Percentiles rank a stretch among this genome's conserved stretches.
Conservation (phyloP, 169 alveolate species). For the Plasmodium vivax region DNA sequence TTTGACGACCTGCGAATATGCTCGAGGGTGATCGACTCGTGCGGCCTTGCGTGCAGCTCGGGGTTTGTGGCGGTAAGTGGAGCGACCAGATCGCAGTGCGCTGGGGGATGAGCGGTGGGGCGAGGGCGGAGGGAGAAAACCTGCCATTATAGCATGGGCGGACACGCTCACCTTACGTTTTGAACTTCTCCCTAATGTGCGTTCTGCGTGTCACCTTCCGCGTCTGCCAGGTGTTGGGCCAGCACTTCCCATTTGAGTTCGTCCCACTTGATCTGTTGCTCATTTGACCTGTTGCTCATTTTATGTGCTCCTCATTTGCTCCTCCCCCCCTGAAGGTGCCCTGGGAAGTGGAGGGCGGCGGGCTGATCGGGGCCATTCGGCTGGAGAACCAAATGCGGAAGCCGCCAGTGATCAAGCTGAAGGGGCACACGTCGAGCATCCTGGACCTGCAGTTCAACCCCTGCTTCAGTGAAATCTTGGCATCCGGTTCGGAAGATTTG, state of each 20-base stretch:
- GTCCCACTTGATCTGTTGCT: not conserved
- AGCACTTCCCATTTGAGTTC: not conserved
- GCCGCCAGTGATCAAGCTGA: slow-evolving; percentile 76
- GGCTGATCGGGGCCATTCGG: slow-evolving; percentile 77
- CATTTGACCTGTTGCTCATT: no score
- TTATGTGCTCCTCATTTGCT: not conserved
- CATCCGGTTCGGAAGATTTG: slow-evolving; percentile 84
- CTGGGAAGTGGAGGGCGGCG: slow-evolving; percentile 87
- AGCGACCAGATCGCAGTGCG: not conserved
- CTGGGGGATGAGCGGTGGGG: not conserved
- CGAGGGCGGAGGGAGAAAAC: not conserved
- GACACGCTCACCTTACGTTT: not conserved
- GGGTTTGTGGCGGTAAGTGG: slow-evolving; percentile 54
- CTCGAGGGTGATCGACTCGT: slow-evolving; percentile 49
- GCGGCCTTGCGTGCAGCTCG: slow-evolving; percentile 64
- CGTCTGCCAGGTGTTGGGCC: not conserved
- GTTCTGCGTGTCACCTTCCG: not conserved
- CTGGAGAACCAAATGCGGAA: slow-evolving; percentile 78
- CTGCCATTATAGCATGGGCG: not conserved
- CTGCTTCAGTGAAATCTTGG: slow-evolving; percentile 76
- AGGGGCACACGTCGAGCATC: slow-evolving; percentile 81
- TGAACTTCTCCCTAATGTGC: not conserved
- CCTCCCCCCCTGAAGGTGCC: slow-evolving; percentile 74
- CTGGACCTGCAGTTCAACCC: slow-evolving; percentile 81
- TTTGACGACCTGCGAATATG: slow-evolving; percentile 52